Evolutionary conservation across 345 rosid species (phyloP).

Genomic region (Theobroma cacao): DNA sequence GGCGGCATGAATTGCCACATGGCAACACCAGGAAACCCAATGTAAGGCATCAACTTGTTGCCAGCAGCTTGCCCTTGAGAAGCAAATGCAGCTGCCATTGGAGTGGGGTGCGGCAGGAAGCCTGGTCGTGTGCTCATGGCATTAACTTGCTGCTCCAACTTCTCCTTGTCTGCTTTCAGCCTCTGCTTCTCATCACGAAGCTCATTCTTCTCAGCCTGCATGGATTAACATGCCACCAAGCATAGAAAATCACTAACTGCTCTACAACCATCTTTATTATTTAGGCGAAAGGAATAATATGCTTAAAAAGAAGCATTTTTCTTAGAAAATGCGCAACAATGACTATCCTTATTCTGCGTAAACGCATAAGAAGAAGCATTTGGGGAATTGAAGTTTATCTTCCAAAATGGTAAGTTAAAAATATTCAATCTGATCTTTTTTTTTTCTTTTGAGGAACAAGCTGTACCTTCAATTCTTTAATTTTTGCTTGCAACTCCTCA

Average conservation of each 20-base stretch:
- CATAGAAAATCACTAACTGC: background rate
- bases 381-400: background rate
- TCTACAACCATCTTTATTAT: background rate
- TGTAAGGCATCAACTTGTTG: conserved; percentile 84
- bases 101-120: conserved; percentile 52
- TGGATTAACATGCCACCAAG: background rate
- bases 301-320: too few relatives aligned
- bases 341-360: background rate
- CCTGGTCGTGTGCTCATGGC: conserved; percentile 54
- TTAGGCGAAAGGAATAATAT: background rate
- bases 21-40: conserved; percentile 86
- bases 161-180: conserved; percentile 57
- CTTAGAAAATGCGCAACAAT: background rate
- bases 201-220: conserved; percentile 86
- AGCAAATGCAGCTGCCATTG: conserved; percentile 64
- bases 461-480: conserved; percentile 68
- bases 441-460: background rate
- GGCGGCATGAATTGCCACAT: conserved; percentile 99
- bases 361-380: background rate
- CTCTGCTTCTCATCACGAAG: conserved; percentile 72
- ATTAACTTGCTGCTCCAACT: conserved; percentile 68
- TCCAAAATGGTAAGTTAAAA: background rate
- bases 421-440: background rate
- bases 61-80: conserved; percentile 85
- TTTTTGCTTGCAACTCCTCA: conserved; percentile 67